Base-by-base conservation (phyloP, 441 rosid species). In the Viola pubescens region DNA sequence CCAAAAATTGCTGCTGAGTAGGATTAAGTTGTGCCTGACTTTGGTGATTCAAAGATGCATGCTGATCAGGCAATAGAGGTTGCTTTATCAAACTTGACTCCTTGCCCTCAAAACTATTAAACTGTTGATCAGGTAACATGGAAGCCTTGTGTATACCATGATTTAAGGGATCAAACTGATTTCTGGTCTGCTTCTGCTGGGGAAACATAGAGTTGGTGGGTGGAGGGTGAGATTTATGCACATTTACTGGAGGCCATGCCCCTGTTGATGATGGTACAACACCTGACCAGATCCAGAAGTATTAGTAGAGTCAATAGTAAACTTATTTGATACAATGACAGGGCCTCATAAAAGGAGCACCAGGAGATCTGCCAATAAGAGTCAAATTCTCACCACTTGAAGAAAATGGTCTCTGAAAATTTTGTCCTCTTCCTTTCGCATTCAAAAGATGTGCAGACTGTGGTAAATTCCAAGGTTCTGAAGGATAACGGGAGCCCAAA, bases 211-310 rank as follows among this genome's bases (percentile, higher is more conserved):
- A 63, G 61, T 78, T 78, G 56, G 69, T 47, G 37, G 82, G 74
- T 41, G 68, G 72, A 46, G 75, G 84, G 55, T 79, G 75, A 68
- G 95, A 75, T 66, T 79, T 86, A 67, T 72, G 80, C 63, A 50
- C 71, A 77, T 79, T 77, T 52, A 75, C 57, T 19, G 73, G 73
- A 66, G 87, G 80, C 94, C 94, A 78, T 50, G 62, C 49, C 45
- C 83, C 79, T 34, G 72, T 13, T 41, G 79, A 68, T 14, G 71
- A 56, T 7, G 77, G 65, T 37, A 54, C 44, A 62, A 42, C 56
- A 61, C 66, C 50, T 6, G 73, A 65, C 54, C 66, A 60, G 45
- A 71, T 26, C 34, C 53, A 46, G 67, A 85, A 54, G 64, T 63
- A 54, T 72, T 66, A 62, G 37, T 57, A 59, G 75, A 68, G 49